Percentiles rank a stretch among this genome's conserved stretches.
Evolutionary conservation across 306 rosid genomes (phyloP).

Genomic region (Citrullus mucosospermus): DNA sequence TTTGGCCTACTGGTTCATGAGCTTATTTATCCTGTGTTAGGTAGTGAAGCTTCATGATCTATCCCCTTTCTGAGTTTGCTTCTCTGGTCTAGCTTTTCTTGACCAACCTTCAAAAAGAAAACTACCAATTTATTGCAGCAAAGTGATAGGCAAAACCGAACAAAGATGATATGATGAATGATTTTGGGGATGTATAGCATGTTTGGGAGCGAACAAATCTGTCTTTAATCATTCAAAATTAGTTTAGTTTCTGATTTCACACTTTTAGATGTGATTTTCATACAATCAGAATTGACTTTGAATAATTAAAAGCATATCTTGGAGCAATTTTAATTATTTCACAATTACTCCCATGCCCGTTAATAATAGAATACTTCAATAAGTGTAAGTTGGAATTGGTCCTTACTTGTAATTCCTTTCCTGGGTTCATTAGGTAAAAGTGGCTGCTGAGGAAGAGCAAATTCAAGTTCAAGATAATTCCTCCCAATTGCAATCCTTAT

Average conservation of each 20-base stretch:
- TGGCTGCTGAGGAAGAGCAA: constrained; percentile 64
- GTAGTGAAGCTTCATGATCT: neutral
- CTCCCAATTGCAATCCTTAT: constrained; percentile 32
- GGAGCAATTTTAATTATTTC: too few relatives aligned
- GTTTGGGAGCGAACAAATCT: too few relatives aligned
- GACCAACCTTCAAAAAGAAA: neutral
- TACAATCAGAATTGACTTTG: too few relatives aligned
- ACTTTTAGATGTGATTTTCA: too few relatives aligned
- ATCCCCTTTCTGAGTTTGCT: neutral
- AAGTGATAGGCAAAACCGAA: neutral
- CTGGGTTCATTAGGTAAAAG: constrained; percentile 40
- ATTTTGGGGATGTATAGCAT: neutral
- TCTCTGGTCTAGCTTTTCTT: neutral
- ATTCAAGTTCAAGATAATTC: constrained; percentile 35
- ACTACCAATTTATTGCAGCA: neutral
- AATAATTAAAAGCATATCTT: too few relatives aligned
- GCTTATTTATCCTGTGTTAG: neutral
- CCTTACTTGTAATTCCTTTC: neutral
- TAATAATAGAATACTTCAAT: neutral
- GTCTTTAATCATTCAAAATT: too few relatives aligned
- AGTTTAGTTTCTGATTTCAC: too few relatives aligned
- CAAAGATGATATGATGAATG: neutral
- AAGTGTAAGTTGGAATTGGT: neutral
- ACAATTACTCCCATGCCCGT: too few relatives aligned
- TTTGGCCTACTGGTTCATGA: neutral